These are phyloP conservation scores for Collybiopsis confluens DNA, from an alignment of 768 basidiomycete genomes.

Conservation along the genomic window DNA sequence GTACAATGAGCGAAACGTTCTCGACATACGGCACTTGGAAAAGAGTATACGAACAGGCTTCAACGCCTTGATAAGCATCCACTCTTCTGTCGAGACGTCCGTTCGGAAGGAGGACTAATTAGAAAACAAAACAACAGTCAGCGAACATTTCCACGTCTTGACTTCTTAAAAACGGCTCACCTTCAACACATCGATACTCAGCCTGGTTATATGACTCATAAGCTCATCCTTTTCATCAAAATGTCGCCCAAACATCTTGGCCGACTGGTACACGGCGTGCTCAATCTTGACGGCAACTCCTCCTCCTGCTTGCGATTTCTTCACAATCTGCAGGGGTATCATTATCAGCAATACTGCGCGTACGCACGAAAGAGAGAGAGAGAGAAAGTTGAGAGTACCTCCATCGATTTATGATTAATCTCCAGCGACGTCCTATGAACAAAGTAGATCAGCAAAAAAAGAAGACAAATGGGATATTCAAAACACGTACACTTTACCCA, in stretches of 20 bases:
- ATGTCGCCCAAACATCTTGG: constrained; percentile 94
- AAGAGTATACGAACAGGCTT: constrained; percentile 70
- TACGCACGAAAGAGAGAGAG: not conserved
- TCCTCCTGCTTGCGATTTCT: constrained; percentile 90
- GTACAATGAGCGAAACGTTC: not conserved
- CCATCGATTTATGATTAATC: constrained; percentile 90
- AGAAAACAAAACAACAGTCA: too few species aligned
- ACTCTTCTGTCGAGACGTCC: constrained; percentile 88
- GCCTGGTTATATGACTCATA: constrained; percentile 83
- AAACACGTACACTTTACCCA: constrained; percentile 92
- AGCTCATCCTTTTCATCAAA: constrained; percentile 96
- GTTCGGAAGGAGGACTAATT: constrained; percentile 79
- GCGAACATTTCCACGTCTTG: not conserved
- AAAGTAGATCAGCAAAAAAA: constrained; percentile 8
- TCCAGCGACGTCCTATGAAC: constrained; percentile 81
- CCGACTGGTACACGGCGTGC: constrained; percentile 91
- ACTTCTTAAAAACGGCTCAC: constrained; percentile 28
- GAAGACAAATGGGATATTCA: not conserved
- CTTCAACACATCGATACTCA: constrained; percentile 96
- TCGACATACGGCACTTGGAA: constrained; percentile 21
- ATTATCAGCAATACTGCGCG: not conserved
- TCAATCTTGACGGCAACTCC: constrained; percentile 99
- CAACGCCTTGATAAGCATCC: constrained; percentile 85
- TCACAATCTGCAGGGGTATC: constrained; percentile 60
- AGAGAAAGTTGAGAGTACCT: constrained; percentile 43